Evolutionary conservation across 768 basidiomycete species (phyloP), one percentile per base, ranked within the genome.

Genomic region (Punctularia strigosozonata): DNA sequence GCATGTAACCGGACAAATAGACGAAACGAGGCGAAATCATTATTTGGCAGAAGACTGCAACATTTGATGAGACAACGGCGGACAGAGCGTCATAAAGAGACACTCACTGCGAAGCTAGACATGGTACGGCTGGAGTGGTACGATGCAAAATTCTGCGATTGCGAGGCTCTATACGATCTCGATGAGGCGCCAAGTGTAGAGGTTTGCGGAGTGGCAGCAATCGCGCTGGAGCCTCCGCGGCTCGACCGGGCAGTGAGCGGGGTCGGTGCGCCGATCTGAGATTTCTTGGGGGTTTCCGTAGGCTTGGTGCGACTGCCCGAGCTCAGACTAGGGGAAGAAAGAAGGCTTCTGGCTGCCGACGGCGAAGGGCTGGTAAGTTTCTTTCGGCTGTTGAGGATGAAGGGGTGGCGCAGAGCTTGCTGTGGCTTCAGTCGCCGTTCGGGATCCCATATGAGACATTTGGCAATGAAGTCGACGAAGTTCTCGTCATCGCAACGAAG

Each of bases 371-470:
- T 61, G 12, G 64, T 54, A 5, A 64, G 51, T 54, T 74, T 80
- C 39, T 71, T 73, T 35, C 74, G 71, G 36, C 83, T 75, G 19
- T 76, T 72, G 15, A 78, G 66, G 42, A 95, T 69, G 62, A 90
- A 97, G 8, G 86, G 83, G 60, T 97, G 94, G 18, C 90, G 77
- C 64, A 97, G 58, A 1, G 94, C 94, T 7, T 83, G 73, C 49
- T 90, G 84, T 4, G 94, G 94, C 58, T 95, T 98, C 55, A 99
- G 71, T 23, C 95, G 75, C 37, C 87, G 75, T 50, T 98, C 94
- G 6, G 95, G 95, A 62, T 99, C 95, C 92, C 92, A 99, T 21
- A 86, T 71, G n/a, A 99, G 69, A 60, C 95, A 99, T 57, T 94
- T 97, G 1, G 86, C 71, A 46, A 98, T 83, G 57, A 99, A 99